These are phyloP conservation scores for Tremellales sp. DNA, from an alignment of 1,284 basidiomycete species.

Conservation along the genomic window DNA sequence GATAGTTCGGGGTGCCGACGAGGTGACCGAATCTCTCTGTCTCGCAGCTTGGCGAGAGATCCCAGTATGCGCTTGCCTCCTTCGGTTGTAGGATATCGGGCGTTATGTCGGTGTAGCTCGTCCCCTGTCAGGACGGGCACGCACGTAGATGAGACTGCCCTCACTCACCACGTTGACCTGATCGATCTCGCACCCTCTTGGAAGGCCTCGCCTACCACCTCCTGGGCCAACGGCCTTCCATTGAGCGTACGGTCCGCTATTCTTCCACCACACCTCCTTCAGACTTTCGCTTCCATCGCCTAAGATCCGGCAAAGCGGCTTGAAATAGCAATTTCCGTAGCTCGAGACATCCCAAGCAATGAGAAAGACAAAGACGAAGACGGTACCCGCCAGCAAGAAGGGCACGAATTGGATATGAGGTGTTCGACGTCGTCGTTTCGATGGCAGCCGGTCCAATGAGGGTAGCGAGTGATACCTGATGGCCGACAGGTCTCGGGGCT, in stretches of 20 bases:
- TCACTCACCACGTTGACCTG: constrained; percentile 41
- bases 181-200: constrained; percentile 37
- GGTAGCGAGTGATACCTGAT: not conserved
- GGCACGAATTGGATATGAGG: constrained; percentile 75
- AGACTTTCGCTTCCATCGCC: constrained; percentile 15
- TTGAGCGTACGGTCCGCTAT: constrained; percentile 39
- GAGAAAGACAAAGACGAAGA: constrained; percentile 66
- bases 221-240: constrained; percentile 16
- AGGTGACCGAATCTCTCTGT: constrained; percentile 43
- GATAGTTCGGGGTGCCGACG: constrained; percentile 51
- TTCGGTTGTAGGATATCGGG: constrained; percentile 66
- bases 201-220: constrained; percentile 21
- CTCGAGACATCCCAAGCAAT: constrained; percentile 62
- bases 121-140: no score
- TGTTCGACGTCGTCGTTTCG: constrained; percentile 8
- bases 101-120: constrained; percentile 80
- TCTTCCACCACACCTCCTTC: constrained; percentile 29
- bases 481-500: not conserved
- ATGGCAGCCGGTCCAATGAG: not conserved
- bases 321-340: constrained; percentile 28
- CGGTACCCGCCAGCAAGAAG: constrained; percentile 71
- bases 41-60: constrained; percentile 47
- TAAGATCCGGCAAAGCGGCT: constrained; percentile 27
- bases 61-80: constrained; percentile 53
- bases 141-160: not conserved